Evolutionary conservation across 257 asterid species (phyloP).

Genomic region (Solanum arcanum): DNA sequence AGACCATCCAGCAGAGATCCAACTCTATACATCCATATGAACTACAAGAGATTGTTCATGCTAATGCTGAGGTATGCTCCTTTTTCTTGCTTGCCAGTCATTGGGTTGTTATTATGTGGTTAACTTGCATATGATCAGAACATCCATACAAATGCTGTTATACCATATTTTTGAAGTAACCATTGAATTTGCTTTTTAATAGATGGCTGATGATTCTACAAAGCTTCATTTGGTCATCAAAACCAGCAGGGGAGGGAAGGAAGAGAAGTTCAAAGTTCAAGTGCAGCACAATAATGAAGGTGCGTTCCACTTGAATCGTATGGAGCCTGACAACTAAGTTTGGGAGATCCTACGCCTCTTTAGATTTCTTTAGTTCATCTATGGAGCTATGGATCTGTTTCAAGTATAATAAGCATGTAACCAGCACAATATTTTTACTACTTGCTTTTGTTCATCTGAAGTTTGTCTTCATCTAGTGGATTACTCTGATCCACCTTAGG

Average conservation of each 20-base stretch:
- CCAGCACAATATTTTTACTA: neutral
- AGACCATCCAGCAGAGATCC: constrained; percentile 71
- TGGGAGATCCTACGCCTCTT: neutral
- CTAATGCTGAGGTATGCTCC: constrained; percentile 60
- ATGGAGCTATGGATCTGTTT: neutral
- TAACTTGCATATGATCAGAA: neutral
- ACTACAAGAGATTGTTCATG: constrained; percentile 62
- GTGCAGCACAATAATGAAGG: constrained; percentile 67
- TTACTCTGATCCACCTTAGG: neutral
- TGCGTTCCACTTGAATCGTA: constrained; percentile 51
- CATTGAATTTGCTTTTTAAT: neutral
- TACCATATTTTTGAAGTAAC: no score
- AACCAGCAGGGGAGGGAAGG: constrained; percentile 67
- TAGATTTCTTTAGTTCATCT: neutral
- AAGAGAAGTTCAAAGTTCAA: constrained; percentile 75
- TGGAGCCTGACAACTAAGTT: constrained; percentile 23
- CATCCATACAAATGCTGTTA: neutral
- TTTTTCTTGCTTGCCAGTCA: neutral
- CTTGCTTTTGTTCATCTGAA: neutral
- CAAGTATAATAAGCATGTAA: neutral
- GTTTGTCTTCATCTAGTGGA: neutral
- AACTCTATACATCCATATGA: constrained; percentile 66
- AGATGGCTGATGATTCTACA: constrained; percentile 52
- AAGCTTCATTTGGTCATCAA: constrained; percentile 77
- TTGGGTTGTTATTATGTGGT: neutral